phyloP scores from a whole-genome alignment of 106 monocot species.

The Dendrobium officinale region DNA sequence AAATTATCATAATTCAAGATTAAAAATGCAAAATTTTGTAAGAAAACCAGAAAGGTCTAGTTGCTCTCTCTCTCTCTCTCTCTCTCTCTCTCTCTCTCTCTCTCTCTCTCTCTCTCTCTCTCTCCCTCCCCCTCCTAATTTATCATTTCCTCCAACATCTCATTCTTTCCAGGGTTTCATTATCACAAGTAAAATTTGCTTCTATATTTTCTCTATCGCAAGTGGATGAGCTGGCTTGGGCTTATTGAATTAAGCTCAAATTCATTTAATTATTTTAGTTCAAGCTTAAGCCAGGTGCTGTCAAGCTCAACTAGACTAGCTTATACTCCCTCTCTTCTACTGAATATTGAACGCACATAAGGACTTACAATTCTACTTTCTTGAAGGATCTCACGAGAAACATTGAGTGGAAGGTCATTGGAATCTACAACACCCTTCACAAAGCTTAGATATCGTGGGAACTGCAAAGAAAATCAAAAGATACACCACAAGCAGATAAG shows the following conservation, averaged over 20 bases:
- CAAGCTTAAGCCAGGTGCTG: not conserved
- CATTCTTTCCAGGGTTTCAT: not conserved
- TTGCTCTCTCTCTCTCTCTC: not conserved
- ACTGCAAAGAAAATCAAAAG: constrained; percentile 38
- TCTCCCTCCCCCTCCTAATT: not conserved
- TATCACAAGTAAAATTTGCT: not conserved
- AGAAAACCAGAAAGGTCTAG: not conserved
- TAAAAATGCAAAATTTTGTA: too few relatives aligned
- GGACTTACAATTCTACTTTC: constrained; percentile 94
- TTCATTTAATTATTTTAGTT: not conserved
- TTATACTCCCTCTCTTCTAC: not conserved
- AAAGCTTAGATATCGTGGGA: constrained; percentile 91
- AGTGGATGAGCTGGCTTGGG: not conserved
- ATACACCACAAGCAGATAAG: not conserved
- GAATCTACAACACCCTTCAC: constrained; percentile 98
- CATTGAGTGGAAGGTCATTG: constrained; percentile 96
- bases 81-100: too few relatives aligned
- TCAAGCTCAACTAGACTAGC: not conserved
- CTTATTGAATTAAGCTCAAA: not conserved
- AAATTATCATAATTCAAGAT: too few relatives aligned
- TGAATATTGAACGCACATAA: not conserved
- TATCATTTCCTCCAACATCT: not conserved
- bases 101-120: not conserved
- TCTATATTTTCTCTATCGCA: not conserved
- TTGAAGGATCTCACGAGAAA: constrained; percentile 98